These are phyloP conservation scores for Tolypocladium tundrense DNA, from an alignment of 2,329 filamentous ascomycete genomes.

Conservation along the genomic window DNA sequence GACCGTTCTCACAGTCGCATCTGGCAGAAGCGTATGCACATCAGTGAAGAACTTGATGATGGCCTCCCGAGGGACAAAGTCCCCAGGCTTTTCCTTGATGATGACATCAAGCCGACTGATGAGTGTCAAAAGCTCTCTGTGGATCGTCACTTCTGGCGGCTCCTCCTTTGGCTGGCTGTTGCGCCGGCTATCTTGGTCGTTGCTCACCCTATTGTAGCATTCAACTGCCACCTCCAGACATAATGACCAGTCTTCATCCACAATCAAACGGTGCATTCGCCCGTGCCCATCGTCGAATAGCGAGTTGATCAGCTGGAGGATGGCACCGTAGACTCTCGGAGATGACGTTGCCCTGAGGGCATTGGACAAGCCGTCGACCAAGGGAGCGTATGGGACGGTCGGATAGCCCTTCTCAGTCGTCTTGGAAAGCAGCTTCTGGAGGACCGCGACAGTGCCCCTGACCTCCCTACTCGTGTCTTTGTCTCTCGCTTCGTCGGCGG, in stretches of 20 bases:
- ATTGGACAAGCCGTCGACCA: slow-evolving; percentile 47
- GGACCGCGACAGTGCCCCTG: slow-evolving; percentile 50
- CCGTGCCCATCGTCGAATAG: slow-evolving; percentile 43
- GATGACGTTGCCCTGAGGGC: slow-evolving; percentile 35
- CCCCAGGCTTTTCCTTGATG: slow-evolving; percentile 29
- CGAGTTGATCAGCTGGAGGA: slow-evolving; percentile 43
- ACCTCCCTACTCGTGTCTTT: slow-evolving; percentile 46
- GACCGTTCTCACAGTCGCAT: slow-evolving; percentile 53
- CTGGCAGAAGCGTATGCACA: slow-evolving; percentile 51
- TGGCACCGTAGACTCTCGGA: slow-evolving; percentile 33
- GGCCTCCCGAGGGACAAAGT: slow-evolving; percentile 54
- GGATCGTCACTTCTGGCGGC: slow-evolving; percentile 25
- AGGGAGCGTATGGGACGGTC: slow-evolving; percentile 44
- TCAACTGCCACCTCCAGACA: slow-evolving; percentile 49
- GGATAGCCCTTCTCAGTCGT: slow-evolving; percentile 50
- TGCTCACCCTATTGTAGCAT: slow-evolving; percentile 32
- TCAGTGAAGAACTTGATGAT: slow-evolving; percentile 58
- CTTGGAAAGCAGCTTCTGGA: slow-evolving; percentile 53
- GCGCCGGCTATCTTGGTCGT: slow-evolving; percentile 13
- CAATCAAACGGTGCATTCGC: slow-evolving; percentile 43
- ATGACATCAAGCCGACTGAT: slow-evolving; percentile 40
- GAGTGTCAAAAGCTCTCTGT: slow-evolving; percentile 32
- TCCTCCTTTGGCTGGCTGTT: slow-evolving; percentile 15
- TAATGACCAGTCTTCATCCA: slow-evolving; percentile 56
- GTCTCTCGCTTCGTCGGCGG: slow-evolving; percentile 32